Base-by-base conservation (phyloP, 2,329 filamentous ascomycete genomes). In the Stemphylium beticola region DNA sequence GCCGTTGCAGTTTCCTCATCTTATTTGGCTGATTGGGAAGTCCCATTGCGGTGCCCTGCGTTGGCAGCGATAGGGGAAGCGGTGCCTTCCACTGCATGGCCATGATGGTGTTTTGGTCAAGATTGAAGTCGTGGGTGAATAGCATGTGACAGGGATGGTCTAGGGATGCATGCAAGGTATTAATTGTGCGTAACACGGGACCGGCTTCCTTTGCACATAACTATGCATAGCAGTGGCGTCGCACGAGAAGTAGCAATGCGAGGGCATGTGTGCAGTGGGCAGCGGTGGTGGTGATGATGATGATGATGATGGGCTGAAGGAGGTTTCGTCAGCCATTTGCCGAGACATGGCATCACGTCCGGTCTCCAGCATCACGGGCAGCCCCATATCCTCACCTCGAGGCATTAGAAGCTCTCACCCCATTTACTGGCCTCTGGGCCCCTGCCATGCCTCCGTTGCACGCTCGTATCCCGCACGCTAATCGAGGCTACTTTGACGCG, bases 371-470 rank as follows among this genome's bases (percentile, higher is more conserved):
- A 40, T 44, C 50, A 49, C 55, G 57, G 60, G 61, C 53, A 37
- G 42, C 50, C 37, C 46, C 49, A 50, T 55, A 62, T 58, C 62
- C 59, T 62, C 60, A 55, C 57, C 58, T 42, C 53, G 51, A 62
- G 55, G 57, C 64, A 22, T 43, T 37, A 44, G 54, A 55, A 49
- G 53, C 53, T 48, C 38, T 49, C 38, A 53, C 50, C 50, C 50
- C 56, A 44, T 59, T 57, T 55, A 45, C 60, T 64, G 71, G 70
- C 65, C 69, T 62, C 67, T 63, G 66, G 71, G 69, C 64, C 57
- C 42, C 58, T 62, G 61, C 65, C 64, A 69, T 62, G 68, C 65
- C 69, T 63, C 59, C 58, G 47, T 52, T 49, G 48, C 48, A 57
- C 47, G 44, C 54, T 47, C 43, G 37, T 34, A 43, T 59, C 52